A percentile compares a stretch with the other conserved stretches of the same genome.
These are phyloP conservation scores for Candida tunisiensis DNA, from an alignment of 1,139 yeast genomes.

Conservation along the genomic window DNA sequence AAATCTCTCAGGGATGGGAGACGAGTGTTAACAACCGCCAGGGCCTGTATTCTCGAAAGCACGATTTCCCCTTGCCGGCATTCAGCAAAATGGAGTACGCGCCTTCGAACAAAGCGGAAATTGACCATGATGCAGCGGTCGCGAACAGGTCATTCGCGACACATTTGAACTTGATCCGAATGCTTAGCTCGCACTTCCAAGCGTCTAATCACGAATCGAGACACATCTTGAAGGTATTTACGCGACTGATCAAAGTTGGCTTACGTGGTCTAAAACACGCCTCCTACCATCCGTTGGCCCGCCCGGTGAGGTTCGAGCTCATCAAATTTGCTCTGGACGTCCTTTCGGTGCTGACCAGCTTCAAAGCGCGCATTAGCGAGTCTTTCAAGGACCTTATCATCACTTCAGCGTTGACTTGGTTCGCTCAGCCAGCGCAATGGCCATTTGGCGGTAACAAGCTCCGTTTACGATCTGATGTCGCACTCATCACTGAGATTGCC, in stretches of 20 bases:
- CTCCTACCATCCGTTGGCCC: conserved; percentile 68
- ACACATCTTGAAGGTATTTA: conserved; percentile 53
- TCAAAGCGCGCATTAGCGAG: conserved; percentile 13
- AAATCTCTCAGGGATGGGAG: conserved; percentile 56
- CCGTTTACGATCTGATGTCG: conserved; percentile 53
- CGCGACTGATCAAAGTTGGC: conserved; percentile 43
- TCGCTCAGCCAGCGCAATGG: conserved; percentile 40
- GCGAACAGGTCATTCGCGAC: conserved; percentile 47
- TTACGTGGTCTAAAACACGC: conserved; percentile 37
- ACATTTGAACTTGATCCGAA: conserved; percentile 49
- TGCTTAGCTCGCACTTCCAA: conserved; percentile 69
- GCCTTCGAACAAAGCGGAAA: conserved; percentile 55
- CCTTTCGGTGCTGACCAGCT: conserved; percentile 32
- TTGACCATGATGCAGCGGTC: conserved; percentile 33
- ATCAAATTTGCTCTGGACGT: conserved; percentile 53
- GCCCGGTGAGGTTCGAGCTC: conserved; percentile 60
- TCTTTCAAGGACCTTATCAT: conserved; percentile 36
- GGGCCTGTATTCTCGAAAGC: conserved; percentile 50
- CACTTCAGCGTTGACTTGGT: conserved; percentile 68
- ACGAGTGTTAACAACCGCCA: conserved; percentile 35
- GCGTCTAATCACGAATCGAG: conserved; percentile 63
- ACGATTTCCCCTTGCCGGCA: conserved; percentile 48
- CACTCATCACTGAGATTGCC: conserved; percentile 24
- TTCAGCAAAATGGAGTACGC: conserved; percentile 72
- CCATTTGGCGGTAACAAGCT: conserved; percentile 78